phyloP scores from a whole-genome alignment of 139 green algal species.

The Chlorella sorokiniana region DNA sequence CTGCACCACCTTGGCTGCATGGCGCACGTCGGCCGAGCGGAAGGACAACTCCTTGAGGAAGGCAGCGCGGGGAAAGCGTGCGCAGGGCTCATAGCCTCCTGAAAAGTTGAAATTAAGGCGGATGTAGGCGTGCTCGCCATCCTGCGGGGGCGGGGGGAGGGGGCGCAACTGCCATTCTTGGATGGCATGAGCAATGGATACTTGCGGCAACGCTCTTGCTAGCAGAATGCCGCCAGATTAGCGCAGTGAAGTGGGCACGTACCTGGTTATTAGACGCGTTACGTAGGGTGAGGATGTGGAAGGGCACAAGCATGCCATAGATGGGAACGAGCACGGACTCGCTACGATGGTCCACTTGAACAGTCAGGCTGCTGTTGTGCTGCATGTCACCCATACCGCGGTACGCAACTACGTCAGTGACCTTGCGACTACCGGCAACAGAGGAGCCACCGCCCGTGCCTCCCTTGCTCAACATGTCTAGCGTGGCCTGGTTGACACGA shows the following conservation, averaged over 20 bases:
- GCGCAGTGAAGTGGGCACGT: too few species aligned
- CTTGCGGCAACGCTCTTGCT: background rate
- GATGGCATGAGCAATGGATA: background rate
- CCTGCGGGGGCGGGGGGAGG: slow-evolving; percentile 46
- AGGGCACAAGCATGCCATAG: slow-evolving; percentile 95
- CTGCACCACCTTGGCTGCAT: slow-evolving; percentile 77
- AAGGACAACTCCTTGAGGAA: slow-evolving; percentile 97
- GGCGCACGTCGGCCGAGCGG: slow-evolving; percentile 71
- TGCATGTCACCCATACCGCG: slow-evolving; percentile 73
- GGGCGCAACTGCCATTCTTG: too few species aligned
- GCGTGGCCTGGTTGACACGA: slow-evolving; percentile 86
- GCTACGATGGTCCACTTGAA: slow-evolving; percentile 78
- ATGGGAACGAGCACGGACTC: slow-evolving; percentile 96
- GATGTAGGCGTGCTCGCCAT: slow-evolving; percentile 81
- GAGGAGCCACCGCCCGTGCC: background rate
- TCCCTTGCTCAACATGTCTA: slow-evolving; percentile 50
- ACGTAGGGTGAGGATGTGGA: slow-evolving; percentile 96
- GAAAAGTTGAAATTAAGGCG: slow-evolving; percentile 96
- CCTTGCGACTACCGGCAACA: slow-evolving; percentile 35
- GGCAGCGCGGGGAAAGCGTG: slow-evolving; percentile 68
- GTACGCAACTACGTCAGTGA: slow-evolving; percentile 83
- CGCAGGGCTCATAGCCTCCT: slow-evolving; percentile 72
- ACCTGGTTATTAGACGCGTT: slow-evolving; percentile 74
- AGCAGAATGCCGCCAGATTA: background rate
- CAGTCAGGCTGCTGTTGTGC: slow-evolving; percentile 58